phyloP scores from a whole-genome alignment of 768 basidiomycete species.

The Termitomyces sp. region DNA sequence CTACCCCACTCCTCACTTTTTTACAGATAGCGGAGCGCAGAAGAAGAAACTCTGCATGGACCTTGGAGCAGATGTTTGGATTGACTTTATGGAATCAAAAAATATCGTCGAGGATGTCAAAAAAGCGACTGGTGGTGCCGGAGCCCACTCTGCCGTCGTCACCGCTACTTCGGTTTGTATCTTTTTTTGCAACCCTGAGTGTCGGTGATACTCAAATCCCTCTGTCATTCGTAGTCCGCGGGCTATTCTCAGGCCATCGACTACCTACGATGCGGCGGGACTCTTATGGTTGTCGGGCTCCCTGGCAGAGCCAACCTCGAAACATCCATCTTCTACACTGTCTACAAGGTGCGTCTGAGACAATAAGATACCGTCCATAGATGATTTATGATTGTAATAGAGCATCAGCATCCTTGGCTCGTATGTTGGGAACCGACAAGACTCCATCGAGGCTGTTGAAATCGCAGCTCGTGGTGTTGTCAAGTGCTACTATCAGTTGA shows the following conservation, averaged over 20 bases:
- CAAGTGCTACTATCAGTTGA: constrained; percentile 46
- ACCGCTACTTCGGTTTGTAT: constrained; percentile 44
- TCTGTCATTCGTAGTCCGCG: constrained; percentile 19
- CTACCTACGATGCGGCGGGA: constrained; percentile 70
- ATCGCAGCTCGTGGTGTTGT: constrained; percentile 71
- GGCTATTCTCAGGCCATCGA: constrained; percentile 56
- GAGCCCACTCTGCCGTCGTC: constrained; percentile 67
- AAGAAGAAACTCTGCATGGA: constrained; percentile 7
- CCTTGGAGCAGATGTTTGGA: constrained; percentile 54
- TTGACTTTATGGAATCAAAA: constrained; percentile 70
- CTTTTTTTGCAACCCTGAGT: neutral
- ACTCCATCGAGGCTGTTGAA: constrained; percentile 73
- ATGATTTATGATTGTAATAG: constrained; percentile 23
- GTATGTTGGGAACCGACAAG: constrained; percentile 71
- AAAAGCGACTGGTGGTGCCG: constrained; percentile 55
- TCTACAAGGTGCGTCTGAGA: constrained; percentile 41
- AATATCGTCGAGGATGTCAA: constrained; percentile 64
- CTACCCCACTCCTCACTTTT: neutral
- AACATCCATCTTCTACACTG: constrained; percentile 69
- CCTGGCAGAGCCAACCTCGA: constrained; percentile 56
- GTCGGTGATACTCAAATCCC: neutral
- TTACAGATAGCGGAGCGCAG: neutral
- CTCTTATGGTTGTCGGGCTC: constrained; percentile 75
- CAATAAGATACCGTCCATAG: neutral
- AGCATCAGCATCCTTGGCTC: constrained; percentile 53